A percentile compares a stretch with the other conserved stretches of the same genome.
phyloP scores from a whole-genome alignment of 768 basidiomycete species.

The Naganishia vishniacii region DNA sequence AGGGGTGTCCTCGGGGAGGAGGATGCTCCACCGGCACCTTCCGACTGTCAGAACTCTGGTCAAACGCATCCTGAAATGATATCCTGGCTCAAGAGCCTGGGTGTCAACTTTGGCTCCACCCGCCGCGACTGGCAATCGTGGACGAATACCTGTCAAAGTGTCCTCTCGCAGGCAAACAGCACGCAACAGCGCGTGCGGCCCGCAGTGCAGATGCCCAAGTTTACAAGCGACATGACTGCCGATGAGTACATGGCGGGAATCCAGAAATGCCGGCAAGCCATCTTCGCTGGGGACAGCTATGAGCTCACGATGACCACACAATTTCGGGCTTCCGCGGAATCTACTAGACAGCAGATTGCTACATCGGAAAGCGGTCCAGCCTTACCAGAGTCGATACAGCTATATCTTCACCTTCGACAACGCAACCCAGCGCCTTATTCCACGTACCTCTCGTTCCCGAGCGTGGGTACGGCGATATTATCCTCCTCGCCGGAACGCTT shows the following conservation, averaged over 20 bases:
- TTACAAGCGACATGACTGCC: constrained; percentile 33
- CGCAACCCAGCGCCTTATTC: constrained; percentile 86
- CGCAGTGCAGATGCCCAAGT: constrained; percentile 30
- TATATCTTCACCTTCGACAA: constrained; percentile 56
- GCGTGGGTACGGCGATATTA: constrained; percentile 55
- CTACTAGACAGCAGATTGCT: constrained; percentile 32
- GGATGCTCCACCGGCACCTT: neutral
- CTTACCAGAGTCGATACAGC: constrained; percentile 29
- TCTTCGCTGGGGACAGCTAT: constrained; percentile 82
- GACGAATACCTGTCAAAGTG: neutral
- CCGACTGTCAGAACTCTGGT: neutral
- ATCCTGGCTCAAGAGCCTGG: constrained; percentile 32
- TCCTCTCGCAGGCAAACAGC: neutral
- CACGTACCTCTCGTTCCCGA: constrained; percentile 55
- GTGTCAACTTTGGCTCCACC: constrained; percentile 26
- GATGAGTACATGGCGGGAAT: constrained; percentile 63
- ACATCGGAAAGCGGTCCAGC: constrained; percentile 27
- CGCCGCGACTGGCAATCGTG: constrained; percentile 26
- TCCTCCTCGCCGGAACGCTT: constrained; percentile 91
- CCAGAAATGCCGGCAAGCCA: constrained; percentile 62
- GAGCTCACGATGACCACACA: constrained; percentile 75
- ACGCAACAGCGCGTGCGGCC: too few species aligned
- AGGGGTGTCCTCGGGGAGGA: constrained; percentile 31
- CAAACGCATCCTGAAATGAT: constrained; percentile 27
- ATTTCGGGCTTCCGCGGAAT: constrained; percentile 42